A percentile compares a stretch with the other conserved stretches of the same genome.
Evolutionary conservation across 2,329 filamentous ascomycete genomes (phyloP).

Genomic region (Botryotinia narcissicola): DNA sequence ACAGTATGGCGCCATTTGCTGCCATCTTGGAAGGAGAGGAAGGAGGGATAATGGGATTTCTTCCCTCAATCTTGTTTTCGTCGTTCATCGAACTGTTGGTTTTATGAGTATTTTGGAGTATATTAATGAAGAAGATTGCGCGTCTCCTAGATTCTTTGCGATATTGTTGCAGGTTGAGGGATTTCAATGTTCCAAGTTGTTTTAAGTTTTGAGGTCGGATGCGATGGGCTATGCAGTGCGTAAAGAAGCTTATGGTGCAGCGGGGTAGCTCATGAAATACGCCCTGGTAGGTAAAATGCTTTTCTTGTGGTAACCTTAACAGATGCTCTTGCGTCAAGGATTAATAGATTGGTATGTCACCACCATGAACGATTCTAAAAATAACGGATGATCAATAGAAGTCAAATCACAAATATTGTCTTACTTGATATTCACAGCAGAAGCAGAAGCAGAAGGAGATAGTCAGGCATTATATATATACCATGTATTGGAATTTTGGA

Average conservation of each 20-base stretch:
- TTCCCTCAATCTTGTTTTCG: slow-evolving; percentile 8
- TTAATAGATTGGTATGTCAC: neutral
- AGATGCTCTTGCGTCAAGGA: slow-evolving; percentile 1
- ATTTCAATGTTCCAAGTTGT: neutral
- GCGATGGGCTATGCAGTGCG: neutral
- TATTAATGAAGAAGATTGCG: neutral
- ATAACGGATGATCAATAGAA: neutral
- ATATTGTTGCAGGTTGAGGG: neutral
- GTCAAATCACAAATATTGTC: neutral
- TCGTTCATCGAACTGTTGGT: slow-evolving; percentile 5
- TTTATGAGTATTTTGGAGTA: too few species aligned
- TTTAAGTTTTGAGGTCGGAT: neutral
- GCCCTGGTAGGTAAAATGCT: neutral
- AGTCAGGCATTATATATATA: neutral
- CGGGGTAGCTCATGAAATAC: slow-evolving; percentile 19
- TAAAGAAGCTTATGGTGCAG: slow-evolving; percentile 18
- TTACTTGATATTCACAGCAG: neutral
- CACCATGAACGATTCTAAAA: neutral
- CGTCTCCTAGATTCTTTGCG: neutral
- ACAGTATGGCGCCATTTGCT: slow-evolving; percentile 26
- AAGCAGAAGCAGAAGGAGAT: neutral
- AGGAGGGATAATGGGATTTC: neutral
- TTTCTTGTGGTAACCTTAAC: neutral
- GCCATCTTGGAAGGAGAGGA: slow-evolving; percentile 18
- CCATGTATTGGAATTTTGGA: neutral